A percentile compares a stretch with the other conserved stretches of the same genome.
phyloP scores from a whole-genome alignment of 75 land plant species.

The Selaginella tamariscina region DNA sequence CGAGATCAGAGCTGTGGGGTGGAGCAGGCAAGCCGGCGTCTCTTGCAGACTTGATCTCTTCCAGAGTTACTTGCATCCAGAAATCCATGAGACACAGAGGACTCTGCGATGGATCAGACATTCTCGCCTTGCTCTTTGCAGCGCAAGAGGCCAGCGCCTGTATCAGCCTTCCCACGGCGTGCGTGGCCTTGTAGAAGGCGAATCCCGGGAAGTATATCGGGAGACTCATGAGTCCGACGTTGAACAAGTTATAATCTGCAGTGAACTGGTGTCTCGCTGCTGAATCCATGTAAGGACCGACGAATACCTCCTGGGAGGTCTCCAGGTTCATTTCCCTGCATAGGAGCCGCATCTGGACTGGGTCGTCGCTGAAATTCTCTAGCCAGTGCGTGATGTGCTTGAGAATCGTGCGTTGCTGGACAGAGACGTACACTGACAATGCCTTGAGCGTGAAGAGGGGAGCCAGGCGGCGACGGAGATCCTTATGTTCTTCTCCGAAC shows the following conservation, averaged over 20 bases:
- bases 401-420: slow-evolving; percentile 57
- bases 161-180: slow-evolving; percentile 55
- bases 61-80: slow-evolving; percentile 55
- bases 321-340: slow-evolving; percentile 83
- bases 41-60: slow-evolving; percentile 23
- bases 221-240: slow-evolving; percentile 61
- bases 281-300: slow-evolving; percentile 48
- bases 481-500: slow-evolving; percentile 73
- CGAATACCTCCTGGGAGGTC: slow-evolving; percentile 84
- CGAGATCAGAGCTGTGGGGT: slow-evolving; percentile 25
- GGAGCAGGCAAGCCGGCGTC: slow-evolving; percentile 17
- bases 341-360: slow-evolving; percentile 39
- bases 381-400: slow-evolving; percentile 49
- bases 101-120: slow-evolving; percentile 33
- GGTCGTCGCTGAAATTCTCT: slow-evolving; percentile 8
- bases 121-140: slow-evolving; percentile 31
- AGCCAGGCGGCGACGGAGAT: slow-evolving; percentile 71
- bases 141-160: slow-evolving; percentile 51
- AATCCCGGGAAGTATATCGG: slow-evolving; percentile 82
- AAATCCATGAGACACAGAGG: slow-evolving; percentile 82
- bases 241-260: slow-evolving; percentile 67
- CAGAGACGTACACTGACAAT: slow-evolving; percentile 45
- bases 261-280: slow-evolving; percentile 36
- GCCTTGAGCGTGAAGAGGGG: slow-evolving; percentile 80
- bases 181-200: slow-evolving; percentile 55